phyloP scores from a whole-genome alignment of 2,329 filamentous ascomycete species.

The Alternaria incomplexa region DNA sequence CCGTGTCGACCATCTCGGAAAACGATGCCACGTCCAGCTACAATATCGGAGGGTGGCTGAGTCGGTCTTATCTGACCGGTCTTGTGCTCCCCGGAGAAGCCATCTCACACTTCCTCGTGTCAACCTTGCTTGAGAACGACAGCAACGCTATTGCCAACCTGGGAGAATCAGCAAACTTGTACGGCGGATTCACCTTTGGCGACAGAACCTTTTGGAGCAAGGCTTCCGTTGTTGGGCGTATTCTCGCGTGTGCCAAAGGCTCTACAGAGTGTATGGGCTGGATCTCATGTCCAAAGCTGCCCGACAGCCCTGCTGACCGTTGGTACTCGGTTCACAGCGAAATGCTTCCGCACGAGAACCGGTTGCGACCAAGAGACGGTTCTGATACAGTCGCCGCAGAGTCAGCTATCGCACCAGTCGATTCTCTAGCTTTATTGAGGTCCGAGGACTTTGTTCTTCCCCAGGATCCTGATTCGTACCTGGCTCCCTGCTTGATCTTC shows the following conservation, averaged over 20 bases:
- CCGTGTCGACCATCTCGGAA: constrained; percentile 15
- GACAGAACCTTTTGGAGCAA: constrained; percentile 64
- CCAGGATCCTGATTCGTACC: constrained; percentile 33
- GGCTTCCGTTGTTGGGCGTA: constrained; percentile 60
- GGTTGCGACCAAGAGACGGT: constrained; percentile 47
- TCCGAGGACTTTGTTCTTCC: constrained; percentile 49
- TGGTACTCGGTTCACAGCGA: constrained; percentile 59
- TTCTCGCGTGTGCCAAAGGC: constrained; percentile 55
- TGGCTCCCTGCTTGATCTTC: constrained; percentile 27
- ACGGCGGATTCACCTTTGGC: constrained; percentile 61
- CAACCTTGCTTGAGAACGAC: constrained; percentile 63
- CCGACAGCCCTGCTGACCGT: constrained; percentile 50
- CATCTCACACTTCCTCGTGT: constrained; percentile 62
- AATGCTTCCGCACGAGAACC: constrained; percentile 35
- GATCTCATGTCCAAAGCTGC: constrained; percentile 54
- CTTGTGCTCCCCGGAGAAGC: constrained; percentile 61
- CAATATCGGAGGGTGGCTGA: constrained; percentile 60
- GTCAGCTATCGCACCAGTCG: constrained; percentile 45
- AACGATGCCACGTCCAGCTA: constrained; percentile 18
- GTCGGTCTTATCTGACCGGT: constrained; percentile 61
- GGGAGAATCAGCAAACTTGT: constrained; percentile 59
- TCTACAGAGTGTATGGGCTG: constrained; percentile 62
- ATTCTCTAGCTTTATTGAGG: constrained; percentile 20
- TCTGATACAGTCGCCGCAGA: constrained; percentile 40
- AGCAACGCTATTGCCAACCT: constrained; percentile 55